Conservation (phyloP, 176 grass and related monocot species). For the Typha latifolia region DNA sequence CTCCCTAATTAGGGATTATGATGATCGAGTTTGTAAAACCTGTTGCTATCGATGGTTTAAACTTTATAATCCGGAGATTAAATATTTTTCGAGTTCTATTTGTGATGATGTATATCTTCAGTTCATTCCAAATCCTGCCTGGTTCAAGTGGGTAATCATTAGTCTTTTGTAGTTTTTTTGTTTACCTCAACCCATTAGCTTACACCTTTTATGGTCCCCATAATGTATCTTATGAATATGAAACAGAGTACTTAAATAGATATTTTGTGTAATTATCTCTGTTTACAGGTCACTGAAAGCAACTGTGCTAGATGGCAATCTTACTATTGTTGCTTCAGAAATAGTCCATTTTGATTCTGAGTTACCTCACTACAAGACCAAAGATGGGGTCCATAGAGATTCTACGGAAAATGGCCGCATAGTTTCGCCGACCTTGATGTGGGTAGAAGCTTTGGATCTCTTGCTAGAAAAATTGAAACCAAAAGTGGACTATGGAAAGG, state of each 20-base stretch:
- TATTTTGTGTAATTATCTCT: neutral
- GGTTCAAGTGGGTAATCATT: too few relatives aligned
- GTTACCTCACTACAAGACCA: constrained; percentile 66
- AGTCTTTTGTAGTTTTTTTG: too few relatives aligned
- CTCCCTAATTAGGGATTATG: too few relatives aligned
- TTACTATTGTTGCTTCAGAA: constrained; percentile 62
- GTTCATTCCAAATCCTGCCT: too few relatives aligned
- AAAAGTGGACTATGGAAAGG: constrained; percentile 55
- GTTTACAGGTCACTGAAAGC: constrained; percentile 73
- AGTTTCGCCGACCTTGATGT: constrained; percentile 84
- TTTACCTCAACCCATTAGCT: too few relatives aligned
- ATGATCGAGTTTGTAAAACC: too few relatives aligned
- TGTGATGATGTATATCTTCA: too few relatives aligned
- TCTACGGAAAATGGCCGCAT: constrained; percentile 55
- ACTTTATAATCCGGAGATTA: too few relatives aligned
- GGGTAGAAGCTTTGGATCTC: constrained; percentile 84
- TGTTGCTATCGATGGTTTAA: too few relatives aligned
- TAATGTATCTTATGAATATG: too few relatives aligned
- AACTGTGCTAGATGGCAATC: constrained; percentile 56
- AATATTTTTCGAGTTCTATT: too few relatives aligned
- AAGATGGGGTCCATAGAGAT: constrained; percentile 87
- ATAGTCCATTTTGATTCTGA: constrained; percentile 82
- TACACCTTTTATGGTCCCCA: too few relatives aligned
- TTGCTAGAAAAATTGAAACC: constrained; percentile 73
- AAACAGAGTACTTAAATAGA: neutral